These are phyloP conservation scores for Solanum aculeatissimum DNA, from an alignment of 305 asterid genomes.

Conservation along the genomic window DNA sequence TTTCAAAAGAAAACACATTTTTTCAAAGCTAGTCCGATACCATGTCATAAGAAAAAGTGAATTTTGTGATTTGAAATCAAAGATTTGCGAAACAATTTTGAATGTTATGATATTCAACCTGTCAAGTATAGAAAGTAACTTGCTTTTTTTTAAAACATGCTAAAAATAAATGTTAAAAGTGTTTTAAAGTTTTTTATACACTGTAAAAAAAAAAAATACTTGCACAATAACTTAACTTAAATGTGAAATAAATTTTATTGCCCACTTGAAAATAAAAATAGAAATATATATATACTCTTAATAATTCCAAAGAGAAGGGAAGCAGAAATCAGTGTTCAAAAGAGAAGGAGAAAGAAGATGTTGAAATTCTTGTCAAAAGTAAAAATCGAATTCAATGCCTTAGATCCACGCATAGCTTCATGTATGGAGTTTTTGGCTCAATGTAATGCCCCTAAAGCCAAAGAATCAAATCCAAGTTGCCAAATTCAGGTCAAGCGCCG, in stretches of 20 bases:
- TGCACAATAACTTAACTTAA: neutral
- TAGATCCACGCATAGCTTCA: slow-evolving; percentile 76
- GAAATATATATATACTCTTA: neutral
- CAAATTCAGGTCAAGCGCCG: slow-evolving; percentile 89
- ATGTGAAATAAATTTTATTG: neutral
- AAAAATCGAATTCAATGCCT: slow-evolving; percentile 80
- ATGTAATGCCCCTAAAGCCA: slow-evolving; percentile 85
- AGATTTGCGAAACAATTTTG: neutral
- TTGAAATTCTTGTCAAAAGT: slow-evolving; percentile 87
- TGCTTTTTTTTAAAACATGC: too few species aligned
- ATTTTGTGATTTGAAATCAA: neutral
- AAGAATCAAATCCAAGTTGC: slow-evolving; percentile 79
- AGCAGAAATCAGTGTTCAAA: neutral
- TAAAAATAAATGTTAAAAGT: neutral
- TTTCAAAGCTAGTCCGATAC: too few species aligned
- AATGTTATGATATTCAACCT: neutral
- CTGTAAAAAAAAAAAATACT: neutral
- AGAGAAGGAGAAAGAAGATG: slow-evolving; percentile 17
- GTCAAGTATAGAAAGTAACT: too few species aligned
- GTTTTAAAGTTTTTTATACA: neutral
- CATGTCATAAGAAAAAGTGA: too few species aligned
- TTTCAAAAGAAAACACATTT: too few species aligned
- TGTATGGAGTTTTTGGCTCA: slow-evolving; percentile 93
- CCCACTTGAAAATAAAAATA: neutral
- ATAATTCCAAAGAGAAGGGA: neutral